Base-by-base conservation (phyloP, 192 early-diverging fungal genomes). In the Podila minutissima region DNA sequence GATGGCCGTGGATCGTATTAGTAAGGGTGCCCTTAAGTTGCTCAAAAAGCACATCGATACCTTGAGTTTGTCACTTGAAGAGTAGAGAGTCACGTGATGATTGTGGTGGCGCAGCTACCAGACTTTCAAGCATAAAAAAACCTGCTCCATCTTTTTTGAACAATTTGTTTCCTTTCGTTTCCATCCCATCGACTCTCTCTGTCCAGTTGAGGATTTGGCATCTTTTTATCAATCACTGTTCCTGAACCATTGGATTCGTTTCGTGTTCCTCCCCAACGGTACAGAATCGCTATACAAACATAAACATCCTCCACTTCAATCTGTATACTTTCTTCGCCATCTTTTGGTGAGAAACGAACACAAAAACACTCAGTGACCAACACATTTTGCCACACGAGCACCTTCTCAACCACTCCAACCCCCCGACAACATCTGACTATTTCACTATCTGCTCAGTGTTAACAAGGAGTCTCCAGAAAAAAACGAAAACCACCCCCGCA, bases 21-120 rank as follows among this genome's bases (percentile, higher is more conserved):
- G 73, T 59, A 74, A 66, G 38, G 81, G 81, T n/a, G 81, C 81
- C 0, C 81, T 83, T 17, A 83, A 83, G 64, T 55, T 83, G 69
- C 49, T 83, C 31, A 83, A 83, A 63, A 74, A 74, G 69, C 72
- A 74, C 15, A 83, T 75, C 20, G 81, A 83, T 24, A 31, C 72
- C 1, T 59, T 83, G 11, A 75, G 71, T 35, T 46, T 73, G 17
- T 81, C 67, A 4, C 26, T 81, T 6, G 77, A 81, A 35, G 77
- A 81, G 41, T 81, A 64, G 66, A 19, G 2, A 63, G 31, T n/a
- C 33, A 33, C 33, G 41, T 46, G 41, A 46, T 2, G 1, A 1
- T n/a, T n/a, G n/a, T 15, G 15, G 41, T 46, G 41, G 41, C 41
- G 41, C 41, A 46, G 41, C 41, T 9, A 15, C 7, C 41, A 13